phyloP scores from a whole-genome alignment of 164 flowering plant genomes.

The Nymphaea thermarum region DNA sequence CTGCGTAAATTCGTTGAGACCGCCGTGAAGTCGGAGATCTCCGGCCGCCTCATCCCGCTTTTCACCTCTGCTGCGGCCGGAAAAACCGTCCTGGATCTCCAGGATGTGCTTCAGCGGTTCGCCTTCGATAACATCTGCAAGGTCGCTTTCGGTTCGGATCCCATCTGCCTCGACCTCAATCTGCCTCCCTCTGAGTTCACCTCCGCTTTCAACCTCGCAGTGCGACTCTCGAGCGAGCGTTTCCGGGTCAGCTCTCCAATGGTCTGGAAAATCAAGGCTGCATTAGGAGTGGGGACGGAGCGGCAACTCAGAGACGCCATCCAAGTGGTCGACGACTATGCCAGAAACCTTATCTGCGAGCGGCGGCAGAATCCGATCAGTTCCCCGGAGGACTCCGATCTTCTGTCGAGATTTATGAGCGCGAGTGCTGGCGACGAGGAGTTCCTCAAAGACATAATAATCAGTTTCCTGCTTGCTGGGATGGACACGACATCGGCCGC shows the following conservation, averaged over 20 bases:
- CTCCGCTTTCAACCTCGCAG: constrained; percentile 29
- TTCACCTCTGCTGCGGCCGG: constrained; percentile 10
- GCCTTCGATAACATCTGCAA: constrained; percentile 33
- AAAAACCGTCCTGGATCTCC: constrained; percentile 18
- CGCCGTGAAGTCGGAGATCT: constrained; percentile 16
- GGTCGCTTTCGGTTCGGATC: constrained; percentile 38
- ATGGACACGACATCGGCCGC: constrained; percentile 50
- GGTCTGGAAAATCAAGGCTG: constrained; percentile 28
- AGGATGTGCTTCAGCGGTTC: constrained; percentile 18
- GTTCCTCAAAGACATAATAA: constrained; percentile 37
- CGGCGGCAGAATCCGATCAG: neutral
- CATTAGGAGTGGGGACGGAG: constrained; percentile 26
- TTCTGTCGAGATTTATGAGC: constrained; percentile 1
- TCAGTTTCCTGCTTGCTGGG: constrained; percentile 58
- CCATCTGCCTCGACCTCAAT: constrained; percentile 4
- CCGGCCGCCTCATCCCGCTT: constrained; percentile 20
- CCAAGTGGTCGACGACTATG: constrained; percentile 6
- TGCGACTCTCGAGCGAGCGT: constrained; percentile 11
- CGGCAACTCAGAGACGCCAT: constrained; percentile 1
- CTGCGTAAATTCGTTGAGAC: constrained; percentile 25
- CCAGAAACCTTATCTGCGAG: constrained; percentile 4
- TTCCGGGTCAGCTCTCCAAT: constrained; percentile 15
- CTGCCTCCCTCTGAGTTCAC: constrained; percentile 8
- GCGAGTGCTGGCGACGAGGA: constrained; percentile 21
- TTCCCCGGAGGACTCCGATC: neutral